Conservation (phyloP, 768 basidiomycete species). For the Lentinus tigrinus region DNA sequence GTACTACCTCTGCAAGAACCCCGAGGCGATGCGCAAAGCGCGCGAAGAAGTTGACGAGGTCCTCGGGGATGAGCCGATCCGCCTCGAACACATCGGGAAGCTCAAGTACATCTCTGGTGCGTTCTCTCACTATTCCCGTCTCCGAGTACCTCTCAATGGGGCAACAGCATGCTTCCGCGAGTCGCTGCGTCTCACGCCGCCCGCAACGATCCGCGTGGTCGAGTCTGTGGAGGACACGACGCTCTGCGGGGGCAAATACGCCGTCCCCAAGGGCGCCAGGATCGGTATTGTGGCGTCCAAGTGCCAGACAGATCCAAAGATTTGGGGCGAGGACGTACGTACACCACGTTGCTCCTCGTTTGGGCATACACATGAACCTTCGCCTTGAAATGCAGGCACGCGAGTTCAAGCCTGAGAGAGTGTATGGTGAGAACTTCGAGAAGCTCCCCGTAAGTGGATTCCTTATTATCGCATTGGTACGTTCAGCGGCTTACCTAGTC, state of each 20-base stretch:
- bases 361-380: not conserved
- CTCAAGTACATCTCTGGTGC: constrained; percentile 43
- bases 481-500: not conserved
- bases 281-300: constrained; percentile 30
- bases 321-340: constrained; percentile 52
- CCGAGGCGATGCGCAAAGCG: constrained; percentile 42
- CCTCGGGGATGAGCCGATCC: constrained; percentile 38
- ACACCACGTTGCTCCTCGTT: not conserved
- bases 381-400: constrained; percentile 24
- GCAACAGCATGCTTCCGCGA: constrained; percentile 38
- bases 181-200: constrained; percentile 35
- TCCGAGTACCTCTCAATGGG: not conserved
- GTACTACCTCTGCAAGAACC: constrained; percentile 45
- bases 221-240: constrained; percentile 36
- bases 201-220: constrained; percentile 37
- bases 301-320: constrained; percentile 40
- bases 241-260: constrained; percentile 41
- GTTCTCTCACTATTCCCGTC: not conserved
- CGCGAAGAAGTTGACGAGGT: constrained; percentile 48
- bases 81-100: constrained; percentile 40
- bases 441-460: constrained; percentile 37
- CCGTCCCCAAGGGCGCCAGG: constrained; percentile 30
- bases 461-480: not conserved
- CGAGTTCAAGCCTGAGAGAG: constrained; percentile 46
- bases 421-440: constrained; percentile 51